These are phyloP conservation scores for Nemania sp. DNA, from an alignment of 2,329 filamentous ascomycete genomes.

Conservation along the genomic window DNA sequence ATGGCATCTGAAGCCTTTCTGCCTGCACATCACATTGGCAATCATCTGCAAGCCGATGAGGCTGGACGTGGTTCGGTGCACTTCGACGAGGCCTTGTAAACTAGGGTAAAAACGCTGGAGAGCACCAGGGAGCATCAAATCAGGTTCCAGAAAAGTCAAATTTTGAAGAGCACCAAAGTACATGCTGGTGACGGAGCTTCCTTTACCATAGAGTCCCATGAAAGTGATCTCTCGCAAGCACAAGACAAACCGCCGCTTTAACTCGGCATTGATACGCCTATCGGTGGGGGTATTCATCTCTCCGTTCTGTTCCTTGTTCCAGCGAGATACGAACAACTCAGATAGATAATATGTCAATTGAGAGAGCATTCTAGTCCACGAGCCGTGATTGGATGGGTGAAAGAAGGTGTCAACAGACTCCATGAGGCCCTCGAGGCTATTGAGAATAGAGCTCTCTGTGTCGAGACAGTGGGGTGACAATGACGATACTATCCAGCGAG, in stretches of 20 bases:
- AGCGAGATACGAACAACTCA: conserved; percentile 95
- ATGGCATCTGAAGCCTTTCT: conserved; percentile 96
- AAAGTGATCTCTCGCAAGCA: conserved; percentile 91
- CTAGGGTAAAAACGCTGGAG: conserved; percentile 96
- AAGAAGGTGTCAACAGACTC: conserved; percentile 98
- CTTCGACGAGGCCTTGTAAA: conserved; percentile 93
- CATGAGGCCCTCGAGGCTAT: conserved; percentile 85
- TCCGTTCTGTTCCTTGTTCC: conserved; percentile 92
- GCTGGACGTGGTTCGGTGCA: conserved; percentile 93
- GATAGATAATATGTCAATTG: conserved; percentile 91
- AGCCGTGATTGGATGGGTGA: conserved; percentile 93
- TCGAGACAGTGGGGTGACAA: conserved; percentile 82
- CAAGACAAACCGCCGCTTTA: conserved; percentile 87
- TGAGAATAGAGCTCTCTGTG: conserved; percentile 76
- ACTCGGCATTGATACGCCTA: conserved; percentile 74
- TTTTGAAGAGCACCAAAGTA: conserved; percentile 89
- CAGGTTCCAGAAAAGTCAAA: conserved; percentile 86
- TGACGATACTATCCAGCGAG: conserved; percentile 90
- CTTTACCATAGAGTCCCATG: conserved; percentile 98
- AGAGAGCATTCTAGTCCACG: conserved; percentile 86
- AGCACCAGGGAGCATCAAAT: conserved; percentile 88
- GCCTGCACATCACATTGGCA: conserved; percentile 85
- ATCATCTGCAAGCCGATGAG: conserved; percentile 90
- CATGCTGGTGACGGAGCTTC: conserved; percentile 86
- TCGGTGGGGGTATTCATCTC: conserved; percentile 86